A percentile compares a stretch with the other conserved stretches of the same genome.
These are phyloP conservation scores for Leccinum olivaceopallidum DNA, from an alignment of 768 basidiomycete genomes.

Conservation along the genomic window DNA sequence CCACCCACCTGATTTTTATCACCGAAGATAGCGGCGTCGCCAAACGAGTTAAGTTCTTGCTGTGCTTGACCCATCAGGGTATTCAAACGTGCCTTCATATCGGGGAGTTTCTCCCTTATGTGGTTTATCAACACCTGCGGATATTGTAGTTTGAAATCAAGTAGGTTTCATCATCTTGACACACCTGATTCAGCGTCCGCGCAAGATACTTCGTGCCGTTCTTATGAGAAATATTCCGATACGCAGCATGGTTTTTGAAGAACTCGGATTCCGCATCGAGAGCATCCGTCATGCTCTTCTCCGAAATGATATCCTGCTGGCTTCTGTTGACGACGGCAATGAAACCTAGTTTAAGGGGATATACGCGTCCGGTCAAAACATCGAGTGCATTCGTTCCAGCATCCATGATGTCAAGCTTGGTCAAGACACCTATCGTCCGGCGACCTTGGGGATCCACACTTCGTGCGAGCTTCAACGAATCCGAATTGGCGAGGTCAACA, in stretches of 20 bases:
- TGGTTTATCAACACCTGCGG: slow-evolving; percentile 89
- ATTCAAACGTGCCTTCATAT: slow-evolving; percentile 98
- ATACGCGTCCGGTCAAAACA: slow-evolving; percentile 93
- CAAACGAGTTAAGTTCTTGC: slow-evolving; percentile 96
- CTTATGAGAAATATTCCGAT: slow-evolving; percentile 94
- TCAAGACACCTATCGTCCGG: slow-evolving; percentile 93
- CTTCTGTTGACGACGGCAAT: slow-evolving; percentile 98
- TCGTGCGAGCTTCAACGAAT: slow-evolving; percentile 94
- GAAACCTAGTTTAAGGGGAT: slow-evolving; percentile 97
- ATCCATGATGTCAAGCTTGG: slow-evolving; percentile 99
- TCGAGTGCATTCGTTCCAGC: slow-evolving; percentile 98
- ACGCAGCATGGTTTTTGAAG: slow-evolving; percentile 86
- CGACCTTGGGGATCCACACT: slow-evolving; percentile 95
- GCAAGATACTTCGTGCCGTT: slow-evolving; percentile 97
- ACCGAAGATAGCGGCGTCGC: slow-evolving; percentile 88
- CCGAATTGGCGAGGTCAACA: slow-evolving; percentile 98
- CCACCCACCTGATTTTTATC: slow-evolving; percentile 75
- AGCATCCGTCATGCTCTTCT: slow-evolving; percentile 85
- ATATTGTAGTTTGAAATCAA: background rate
- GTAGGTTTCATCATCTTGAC: slow-evolving; percentile 18
- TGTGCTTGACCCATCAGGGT: slow-evolving; percentile 99
- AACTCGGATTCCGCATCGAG: slow-evolving; percentile 86
- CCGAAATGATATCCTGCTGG: slow-evolving; percentile 93
- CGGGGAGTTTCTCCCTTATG: slow-evolving; percentile 97
- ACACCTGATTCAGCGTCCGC: slow-evolving; percentile 89